Evolutionary conservation across 2,329 filamentous ascomycete species (phyloP).

Genomic region (Neoarthrinium moseri): DNA sequence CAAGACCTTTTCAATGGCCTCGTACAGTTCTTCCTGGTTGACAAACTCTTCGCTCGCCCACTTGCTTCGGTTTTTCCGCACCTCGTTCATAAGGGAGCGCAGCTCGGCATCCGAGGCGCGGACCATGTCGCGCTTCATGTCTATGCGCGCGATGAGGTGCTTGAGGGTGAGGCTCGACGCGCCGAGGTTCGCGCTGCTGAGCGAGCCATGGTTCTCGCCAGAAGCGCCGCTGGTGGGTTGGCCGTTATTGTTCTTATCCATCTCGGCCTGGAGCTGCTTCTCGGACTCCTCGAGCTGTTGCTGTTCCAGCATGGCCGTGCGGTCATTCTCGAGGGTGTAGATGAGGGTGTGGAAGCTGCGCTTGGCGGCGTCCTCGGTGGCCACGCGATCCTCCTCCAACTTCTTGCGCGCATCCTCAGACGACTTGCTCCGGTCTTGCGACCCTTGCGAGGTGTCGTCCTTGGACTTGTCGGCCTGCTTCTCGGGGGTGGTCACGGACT

Average conservation of each 20-base stretch:
- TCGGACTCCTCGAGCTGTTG: slow-evolving; percentile 96
- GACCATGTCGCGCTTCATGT: slow-evolving; percentile 87
- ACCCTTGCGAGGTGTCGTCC: slow-evolving; percentile 44
- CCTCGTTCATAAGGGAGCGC: slow-evolving; percentile 91
- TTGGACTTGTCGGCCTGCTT: slow-evolving; percentile 55
- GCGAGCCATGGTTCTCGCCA: slow-evolving; percentile 74
- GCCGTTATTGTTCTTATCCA: slow-evolving; percentile 65
- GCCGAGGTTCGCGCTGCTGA: slow-evolving; percentile 92
- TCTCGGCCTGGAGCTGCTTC: slow-evolving; percentile 92
- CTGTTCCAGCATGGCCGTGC: slow-evolving; percentile 95
- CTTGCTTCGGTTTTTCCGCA: slow-evolving; percentile 96
- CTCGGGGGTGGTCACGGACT: slow-evolving; percentile 60
- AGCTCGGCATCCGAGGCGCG: slow-evolving; percentile 90
- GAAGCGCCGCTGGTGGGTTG: slow-evolving; percentile 48
- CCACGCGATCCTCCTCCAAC: slow-evolving; percentile 86
- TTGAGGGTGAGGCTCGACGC: slow-evolving; percentile 95
- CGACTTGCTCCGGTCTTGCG: slow-evolving; percentile 55
- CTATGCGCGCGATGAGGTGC: slow-evolving; percentile 93
- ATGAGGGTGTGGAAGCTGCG: slow-evolving; percentile 91
- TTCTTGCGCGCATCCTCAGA: slow-evolving; percentile 90
- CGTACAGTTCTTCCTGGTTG: slow-evolving; percentile 96
- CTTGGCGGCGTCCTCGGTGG: slow-evolving; percentile 85
- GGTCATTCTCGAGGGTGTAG: slow-evolving; percentile 92
- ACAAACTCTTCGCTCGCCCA: slow-evolving; percentile 98
- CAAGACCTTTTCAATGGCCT: slow-evolving; percentile 93